Conservation (phyloP, 768 basidiomycete species). For the Paxillus involutus region DNA sequence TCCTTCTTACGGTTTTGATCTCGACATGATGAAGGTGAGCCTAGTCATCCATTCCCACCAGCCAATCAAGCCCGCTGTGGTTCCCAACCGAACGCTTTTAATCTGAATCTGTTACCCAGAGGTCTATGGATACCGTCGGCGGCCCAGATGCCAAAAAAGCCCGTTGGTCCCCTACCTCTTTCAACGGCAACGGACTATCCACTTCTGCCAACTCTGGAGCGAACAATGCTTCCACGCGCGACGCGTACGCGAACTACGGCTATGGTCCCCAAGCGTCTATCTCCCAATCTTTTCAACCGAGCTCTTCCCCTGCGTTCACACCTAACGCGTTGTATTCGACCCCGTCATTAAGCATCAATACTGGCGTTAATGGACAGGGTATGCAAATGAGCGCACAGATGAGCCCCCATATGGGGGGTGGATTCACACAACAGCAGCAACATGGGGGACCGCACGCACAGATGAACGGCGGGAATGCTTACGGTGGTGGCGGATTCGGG, state of each 20-base stretch:
- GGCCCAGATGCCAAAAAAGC: slow-evolving; percentile 89
- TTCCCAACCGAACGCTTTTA: not conserved
- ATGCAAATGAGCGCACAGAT: slow-evolving; percentile 54
- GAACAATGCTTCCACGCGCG: slow-evolving; percentile 44
- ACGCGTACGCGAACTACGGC: slow-evolving; percentile 85
- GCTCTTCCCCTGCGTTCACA: slow-evolving; percentile 47
- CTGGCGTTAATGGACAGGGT: slow-evolving; percentile 45
- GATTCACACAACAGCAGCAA: slow-evolving; percentile 48
- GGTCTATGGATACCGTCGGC: slow-evolving; percentile 81
- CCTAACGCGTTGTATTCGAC: slow-evolving; percentile 72
- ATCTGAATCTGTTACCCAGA: slow-evolving; percentile 41
- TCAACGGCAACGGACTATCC: slow-evolving; percentile 38
- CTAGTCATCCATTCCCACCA: not conserved
- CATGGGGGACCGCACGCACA: slow-evolving; percentile 33
- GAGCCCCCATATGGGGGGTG: slow-evolving; percentile 64
- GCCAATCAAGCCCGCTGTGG: slow-evolving; percentile 2
- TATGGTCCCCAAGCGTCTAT: slow-evolving; percentile 76
- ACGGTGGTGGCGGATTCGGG: slow-evolving; percentile 53
- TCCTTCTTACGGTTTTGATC: slow-evolving; percentile 70
- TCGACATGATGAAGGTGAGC: slow-evolving; percentile 91
- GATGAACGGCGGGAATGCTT: slow-evolving; percentile 49
- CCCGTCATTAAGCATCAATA: slow-evolving; percentile 68
- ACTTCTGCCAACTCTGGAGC: slow-evolving; percentile 36
- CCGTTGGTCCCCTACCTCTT: slow-evolving; percentile 78
- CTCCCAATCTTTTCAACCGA: slow-evolving; percentile 50